phyloP scores from a whole-genome alignment of 2,329 filamentous ascomycete species.

The Microthyrium microscopicum region DNA sequence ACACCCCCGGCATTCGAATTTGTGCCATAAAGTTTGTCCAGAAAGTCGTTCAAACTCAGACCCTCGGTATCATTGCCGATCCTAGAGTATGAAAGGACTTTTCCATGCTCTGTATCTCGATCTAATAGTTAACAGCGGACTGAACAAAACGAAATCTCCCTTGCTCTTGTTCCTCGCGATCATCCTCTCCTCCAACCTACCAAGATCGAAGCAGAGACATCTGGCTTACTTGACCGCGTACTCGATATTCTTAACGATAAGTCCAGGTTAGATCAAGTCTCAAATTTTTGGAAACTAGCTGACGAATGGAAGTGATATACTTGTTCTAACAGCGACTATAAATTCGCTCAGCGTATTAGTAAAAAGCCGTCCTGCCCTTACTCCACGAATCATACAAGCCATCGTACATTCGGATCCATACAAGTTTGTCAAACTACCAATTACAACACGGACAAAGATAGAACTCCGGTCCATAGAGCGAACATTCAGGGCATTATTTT shows the following conservation, averaged over 20 bases:
- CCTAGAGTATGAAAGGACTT: conserved; percentile 71
- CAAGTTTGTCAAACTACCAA: conserved; percentile 56
- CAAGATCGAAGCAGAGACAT: conserved; percentile 82
- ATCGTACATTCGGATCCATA: conserved; percentile 86
- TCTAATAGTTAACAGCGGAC: conserved; percentile 38
- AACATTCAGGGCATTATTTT: conserved; percentile 67
- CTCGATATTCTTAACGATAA: conserved; percentile 74
- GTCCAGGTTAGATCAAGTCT: conserved; percentile 44
- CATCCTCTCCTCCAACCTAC: conserved; percentile 66
- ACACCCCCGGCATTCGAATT: conserved; percentile 60
- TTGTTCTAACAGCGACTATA: conserved; percentile 78
- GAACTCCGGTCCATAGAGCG: conserved; percentile 89
- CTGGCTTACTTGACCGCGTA: conserved; percentile 77
- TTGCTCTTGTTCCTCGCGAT: conserved; percentile 68
- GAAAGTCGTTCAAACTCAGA: conserved; percentile 82
- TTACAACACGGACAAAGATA: conserved; percentile 66
- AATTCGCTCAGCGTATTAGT: conserved; percentile 76
- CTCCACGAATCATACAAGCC: conserved; percentile 70
- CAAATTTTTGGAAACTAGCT: neutral
- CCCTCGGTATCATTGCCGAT: conserved; percentile 63
- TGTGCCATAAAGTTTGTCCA: conserved; percentile 98
- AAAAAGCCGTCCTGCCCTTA: conserved; percentile 62
- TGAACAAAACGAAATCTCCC: conserved; percentile 67
- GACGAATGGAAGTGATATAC: conserved; percentile 49
- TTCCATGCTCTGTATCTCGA: too few relatives aligned